Evolutionary conservation across 148 eudicot species (phyloP), one percentile per base, ranked within the genome.

Genomic region (Vaccinium vitisidaea): DNA sequence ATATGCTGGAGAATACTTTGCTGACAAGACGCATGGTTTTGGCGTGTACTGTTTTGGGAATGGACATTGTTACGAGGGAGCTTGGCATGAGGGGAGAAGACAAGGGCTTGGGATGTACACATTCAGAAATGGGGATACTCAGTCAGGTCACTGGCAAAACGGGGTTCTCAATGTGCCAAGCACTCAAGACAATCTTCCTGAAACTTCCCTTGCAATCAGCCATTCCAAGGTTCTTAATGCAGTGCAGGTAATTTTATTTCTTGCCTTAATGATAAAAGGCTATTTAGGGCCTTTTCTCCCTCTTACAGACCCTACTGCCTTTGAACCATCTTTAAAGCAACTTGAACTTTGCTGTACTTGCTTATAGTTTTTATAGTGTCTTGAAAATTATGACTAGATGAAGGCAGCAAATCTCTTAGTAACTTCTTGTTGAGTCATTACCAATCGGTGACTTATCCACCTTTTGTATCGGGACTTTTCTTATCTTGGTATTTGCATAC

Each of bases 31-130:
- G 84, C 92, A 90, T 74, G 92, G 92, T 50, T 90, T 90, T 81
- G 92, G 92, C 46, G 87, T 80, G 11, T 90, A 90, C 80, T 83
- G 82, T 18, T 90, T 90, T 77, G 90, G 87, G 21, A 89, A 90
- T 61, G 90, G 92, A 36, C 92, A 90, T 78, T 50, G 88, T 18
- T 90, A 90, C 30, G 90, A 88, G 46, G 92, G 92, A 65, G 86
- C 92, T 3, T 90, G 92, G 92, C 92, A 90, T 59, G 92, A 90
- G 77, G 92, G 92, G n/a, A 88, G 86, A 69, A 87, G 88, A 84
- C 90, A 90, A 86, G 92, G 92, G 50, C 75, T 87, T 84, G 92
- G 92, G 43, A 87, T 85, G 90, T 90, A 90, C 80, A 90, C 92
- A 13, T 90, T 88, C 58, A 74, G 92, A 84, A 90, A 84, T 52